Evolutionary conservation across 805 yeast genomes (phyloP), one percentile per base, ranked within the genome.

Genomic region (Tetrapisispora nanseiensis): DNA sequence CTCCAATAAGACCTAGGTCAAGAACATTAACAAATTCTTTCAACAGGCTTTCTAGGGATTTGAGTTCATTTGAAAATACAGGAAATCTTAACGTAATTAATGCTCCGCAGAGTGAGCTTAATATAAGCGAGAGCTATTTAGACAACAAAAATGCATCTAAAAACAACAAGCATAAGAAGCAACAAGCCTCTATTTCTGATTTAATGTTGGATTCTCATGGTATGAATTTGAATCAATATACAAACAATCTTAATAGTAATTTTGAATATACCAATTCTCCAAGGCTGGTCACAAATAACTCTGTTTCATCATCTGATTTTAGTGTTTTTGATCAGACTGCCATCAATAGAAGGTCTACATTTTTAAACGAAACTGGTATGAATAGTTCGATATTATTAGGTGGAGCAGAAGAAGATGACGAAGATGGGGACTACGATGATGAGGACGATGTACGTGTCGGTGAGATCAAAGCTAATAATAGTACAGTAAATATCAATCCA

Each of bases 111-210:
- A 30, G 36, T 18, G 42, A 39, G 15, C 16, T 39, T 11, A 32
- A 39, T 19, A 35, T 35, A 24, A 39, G 33, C 27, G 42, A 39
- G 18, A 33, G 33, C 11, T 39, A n/a, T 27, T 9, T 39, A 5
- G 42, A 39, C 12, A 37, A 32, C 18, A 38, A 32, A 36, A 48
- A 40, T 30, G 29, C 40, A 9, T 33, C 27, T 15, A 48, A 42
- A 34, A 33, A 37, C 15, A 33, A 27, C 12, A 32, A 49, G 6
- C 63, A 59, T 34, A 53, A 46, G 43, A 56, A 50, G 31, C 59
- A 59, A 37, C 63, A 60, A 43, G 62, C 57, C 34, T 59, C 65
- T 2, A 50, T 60, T 8, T 53, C 63, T 2, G 65, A 60, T 33
- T 21, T 44, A 35, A 38, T 35, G 30, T 24, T 35, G 26, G 38